Percentiles rank a stretch among this genome's conserved stretches.
Evolutionary conservation across 345 rosid genomes (phyloP).

Genomic region (Lumnitzera littorea): DNA sequence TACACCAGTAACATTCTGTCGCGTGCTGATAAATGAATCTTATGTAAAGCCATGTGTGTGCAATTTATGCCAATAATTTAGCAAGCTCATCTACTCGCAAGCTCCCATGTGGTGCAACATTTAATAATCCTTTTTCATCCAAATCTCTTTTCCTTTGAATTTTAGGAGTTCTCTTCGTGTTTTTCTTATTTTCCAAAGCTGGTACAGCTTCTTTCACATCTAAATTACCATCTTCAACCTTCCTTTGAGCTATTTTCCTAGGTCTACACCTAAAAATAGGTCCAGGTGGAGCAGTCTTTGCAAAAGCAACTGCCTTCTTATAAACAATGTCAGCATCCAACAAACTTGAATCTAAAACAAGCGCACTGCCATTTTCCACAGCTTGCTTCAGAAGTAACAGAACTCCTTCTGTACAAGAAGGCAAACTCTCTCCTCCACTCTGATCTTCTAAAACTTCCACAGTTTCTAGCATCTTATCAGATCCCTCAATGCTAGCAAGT

Average conservation of each 20-base stretch:
- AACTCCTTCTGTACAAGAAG: slow-evolving; percentile 29
- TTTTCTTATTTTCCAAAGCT: slow-evolving; percentile 16
- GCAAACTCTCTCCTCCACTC: slow-evolving; percentile 10
- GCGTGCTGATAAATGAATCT: too few species aligned
- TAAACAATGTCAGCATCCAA: slow-evolving; percentile 59
- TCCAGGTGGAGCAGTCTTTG: slow-evolving; percentile 49
- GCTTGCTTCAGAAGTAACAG: slow-evolving; percentile 54
- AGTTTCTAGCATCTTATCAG: neutral
- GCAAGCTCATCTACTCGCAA: slow-evolving; percentile 81
- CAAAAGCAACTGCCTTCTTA: slow-evolving; percentile 47
- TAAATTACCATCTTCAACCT: slow-evolving; percentile 22
- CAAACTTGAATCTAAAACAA: slow-evolving; percentile 34
- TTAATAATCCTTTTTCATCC: slow-evolving; percentile 20
- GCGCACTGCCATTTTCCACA: slow-evolving; percentile 60
- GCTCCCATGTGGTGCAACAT: slow-evolving; percentile 47
- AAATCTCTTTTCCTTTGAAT: slow-evolving; percentile 13
- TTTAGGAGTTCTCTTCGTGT: slow-evolving; percentile 17
- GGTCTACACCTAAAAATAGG: slow-evolving; percentile 43
- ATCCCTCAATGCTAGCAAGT: slow-evolving; percentile 6
- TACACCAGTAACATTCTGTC: too few species aligned
- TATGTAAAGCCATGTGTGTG: too few species aligned
- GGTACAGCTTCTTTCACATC: slow-evolving; percentile 17
- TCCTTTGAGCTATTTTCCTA: slow-evolving; percentile 24
- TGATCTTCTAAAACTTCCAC: slow-evolving; percentile 21
- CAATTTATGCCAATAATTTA: slow-evolving; percentile 47